Evolutionary conservation across 371 early-diverging fungal genomes (phyloP).

Genomic region (Haplosporangium sp.): DNA sequence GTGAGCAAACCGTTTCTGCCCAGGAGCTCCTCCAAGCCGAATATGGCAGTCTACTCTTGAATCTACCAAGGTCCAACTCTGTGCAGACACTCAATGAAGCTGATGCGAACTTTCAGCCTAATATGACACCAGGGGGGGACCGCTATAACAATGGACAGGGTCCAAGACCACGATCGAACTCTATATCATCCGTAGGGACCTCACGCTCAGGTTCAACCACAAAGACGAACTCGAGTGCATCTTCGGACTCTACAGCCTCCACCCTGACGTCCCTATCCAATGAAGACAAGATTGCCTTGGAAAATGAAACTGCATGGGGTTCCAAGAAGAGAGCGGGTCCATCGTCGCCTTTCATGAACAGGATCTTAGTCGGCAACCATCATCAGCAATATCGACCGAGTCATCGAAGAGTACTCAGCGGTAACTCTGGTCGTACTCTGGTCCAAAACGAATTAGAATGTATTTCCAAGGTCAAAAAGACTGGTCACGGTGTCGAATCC

Average conservation of each 20-base stretch:
- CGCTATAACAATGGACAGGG: background rate
- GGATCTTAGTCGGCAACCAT: constrained; percentile 5
- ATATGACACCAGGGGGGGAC: background rate
- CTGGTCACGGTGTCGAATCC: background rate
- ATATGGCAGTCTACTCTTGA: constrained; percentile 22
- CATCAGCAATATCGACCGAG: constrained; percentile 6
- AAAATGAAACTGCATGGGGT: background rate
- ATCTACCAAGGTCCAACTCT: background rate
- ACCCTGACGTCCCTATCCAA: constrained; percentile 17
- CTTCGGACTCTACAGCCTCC: constrained; percentile 4
- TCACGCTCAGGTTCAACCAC: constrained; percentile 11
- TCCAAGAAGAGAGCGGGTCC: constrained; percentile 3
- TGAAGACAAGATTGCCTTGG: constrained; percentile 10
- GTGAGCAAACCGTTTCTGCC: constrained; percentile 13
- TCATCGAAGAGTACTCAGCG: too few species aligned
- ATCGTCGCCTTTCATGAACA: constrained; percentile 22
- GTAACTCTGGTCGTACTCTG: too few species aligned
- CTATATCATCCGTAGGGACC: constrained; percentile 15
- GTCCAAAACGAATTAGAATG: background rate
- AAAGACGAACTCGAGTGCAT: constrained; percentile 14
- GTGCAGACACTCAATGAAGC: background rate
- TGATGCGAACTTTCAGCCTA: background rate
- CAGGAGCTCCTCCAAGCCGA: constrained; percentile 32
- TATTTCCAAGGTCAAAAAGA: background rate
- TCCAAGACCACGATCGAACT: constrained; percentile 15